Conservation (phyloP, 2,329 filamentous ascomycete species). For the Hypoxylon rubiginosum region DNA sequence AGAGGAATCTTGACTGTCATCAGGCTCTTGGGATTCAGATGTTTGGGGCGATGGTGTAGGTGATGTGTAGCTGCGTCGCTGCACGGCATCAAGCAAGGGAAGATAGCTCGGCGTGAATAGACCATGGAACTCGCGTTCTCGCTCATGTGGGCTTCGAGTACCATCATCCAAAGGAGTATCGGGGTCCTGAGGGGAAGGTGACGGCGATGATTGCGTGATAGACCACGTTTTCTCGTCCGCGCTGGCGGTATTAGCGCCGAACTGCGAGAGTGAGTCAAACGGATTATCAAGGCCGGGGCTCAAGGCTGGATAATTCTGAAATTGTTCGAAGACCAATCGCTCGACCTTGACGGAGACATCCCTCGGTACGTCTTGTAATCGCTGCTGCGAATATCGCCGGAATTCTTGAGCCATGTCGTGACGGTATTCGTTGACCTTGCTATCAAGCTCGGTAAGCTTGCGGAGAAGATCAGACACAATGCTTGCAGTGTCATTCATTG, state of each 20-base stretch:
- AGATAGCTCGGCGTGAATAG: conserved; percentile 74
- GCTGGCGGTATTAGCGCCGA: conserved; percentile 27
- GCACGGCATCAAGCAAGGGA: conserved; percentile 68
- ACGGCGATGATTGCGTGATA: conserved; percentile 55
- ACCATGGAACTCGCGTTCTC: conserved; percentile 71
- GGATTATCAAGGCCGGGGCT: conserved; percentile 53
- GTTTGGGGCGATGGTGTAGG: conserved; percentile 34
- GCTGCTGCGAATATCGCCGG: conserved; percentile 64
- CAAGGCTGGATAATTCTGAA: conserved; percentile 62
- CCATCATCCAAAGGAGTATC: conserved; percentile 53
- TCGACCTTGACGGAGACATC: conserved; percentile 62
- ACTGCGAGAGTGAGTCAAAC: conserved; percentile 33
- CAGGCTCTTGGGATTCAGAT: conserved; percentile 49
- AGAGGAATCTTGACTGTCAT: conserved; percentile 41
- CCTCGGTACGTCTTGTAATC: conserved; percentile 63
- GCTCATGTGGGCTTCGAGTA: conserved; percentile 63
- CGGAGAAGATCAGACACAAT: conserved; percentile 66
- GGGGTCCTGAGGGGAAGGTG: conserved; percentile 57
- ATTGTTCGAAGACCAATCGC: conserved; percentile 60
- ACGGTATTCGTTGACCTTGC: conserved; percentile 68
- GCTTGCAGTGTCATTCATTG: conserved; percentile 63
- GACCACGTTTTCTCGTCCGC: conserved; percentile 43
- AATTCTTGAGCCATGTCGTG: conserved; percentile 71
- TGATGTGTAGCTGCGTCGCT: conserved; percentile 46
- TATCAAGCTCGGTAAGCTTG: conserved; percentile 69